Base-by-base conservation (phyloP, 306 rosid genomes). In the Cicer judaicum region DNA sequence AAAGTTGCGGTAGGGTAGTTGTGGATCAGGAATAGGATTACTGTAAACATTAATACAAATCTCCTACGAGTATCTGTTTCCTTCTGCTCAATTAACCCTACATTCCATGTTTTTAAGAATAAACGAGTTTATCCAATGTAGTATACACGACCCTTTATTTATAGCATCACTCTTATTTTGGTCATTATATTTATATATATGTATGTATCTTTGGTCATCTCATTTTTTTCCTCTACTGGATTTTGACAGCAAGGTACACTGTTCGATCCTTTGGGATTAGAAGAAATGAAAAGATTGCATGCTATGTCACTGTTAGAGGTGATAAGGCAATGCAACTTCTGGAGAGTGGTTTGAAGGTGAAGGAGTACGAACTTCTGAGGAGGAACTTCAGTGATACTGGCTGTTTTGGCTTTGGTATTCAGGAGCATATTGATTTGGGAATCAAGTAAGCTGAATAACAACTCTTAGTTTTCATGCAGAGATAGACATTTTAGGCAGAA, bases 381-480 rank as follows among this genome's bases (percentile, higher is more conserved):
- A 88, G 89, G 83, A 92, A 92, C 85, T 92, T 92, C 19, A 92
- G 98, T 61, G 96, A 92, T 19, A 90, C 91, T 19, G 92, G 91
- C 1, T 92, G 97, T 65, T 92, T 92, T 48, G 96, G 98, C 18
- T 92, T 90, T 66, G 98, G 98, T 60, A 92, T 92, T 70, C 96
- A 92, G 78, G 93, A 90, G 87, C 98, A 92, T 65, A 90, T 90
- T 50, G 96, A 92, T 83, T 44, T 90, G 48, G 96, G 98, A 61
- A 90, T 92, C 81, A 90, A 90, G 97, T 88, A 80, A 85, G 97
- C n/a, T 36, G 18, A n/a, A 29, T 8, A n/a, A 43, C 8, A 47
- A 54, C 70, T 47, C 40, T n/a, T 55, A 7, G 8, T 19, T 65
- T 79, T 73, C 9, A 19, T 65, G 56, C 44, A 1, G 3, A 8